Conservation (phyloP, 2,329 filamentous ascomycete species). For the Ophiocordyceps camponoti-floridani region DNA sequence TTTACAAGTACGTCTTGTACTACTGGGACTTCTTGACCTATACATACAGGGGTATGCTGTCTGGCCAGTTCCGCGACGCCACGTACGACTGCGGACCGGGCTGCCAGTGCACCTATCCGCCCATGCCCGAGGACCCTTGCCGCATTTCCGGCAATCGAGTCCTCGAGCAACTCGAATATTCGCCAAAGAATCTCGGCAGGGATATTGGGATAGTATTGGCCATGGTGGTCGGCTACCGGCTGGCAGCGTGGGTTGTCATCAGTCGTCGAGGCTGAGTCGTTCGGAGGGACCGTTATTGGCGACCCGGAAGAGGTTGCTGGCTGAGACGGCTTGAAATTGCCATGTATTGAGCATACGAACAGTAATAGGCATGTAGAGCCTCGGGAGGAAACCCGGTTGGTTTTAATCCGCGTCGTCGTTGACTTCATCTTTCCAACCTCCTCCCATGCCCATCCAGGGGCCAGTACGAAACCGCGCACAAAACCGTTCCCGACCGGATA, state of each 20-base stretch:
- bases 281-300: background rate
- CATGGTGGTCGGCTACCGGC: background rate
- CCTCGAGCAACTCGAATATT: background rate
- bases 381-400: too few species aligned
- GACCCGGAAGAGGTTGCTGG: background rate
- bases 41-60: background rate
- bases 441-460: too few species aligned
- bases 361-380: too few species aligned
- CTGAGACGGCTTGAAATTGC: too few species aligned
- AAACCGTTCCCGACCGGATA: too few species aligned
- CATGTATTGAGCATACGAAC: too few species aligned
- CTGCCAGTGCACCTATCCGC: background rate
- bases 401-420: too few species aligned
- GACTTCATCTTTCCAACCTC: too few species aligned
- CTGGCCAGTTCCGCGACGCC: background rate
- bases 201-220: background rate
- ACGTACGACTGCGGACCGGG: background rate
- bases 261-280: background rate
- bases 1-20: background rate
- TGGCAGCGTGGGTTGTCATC: background rate
- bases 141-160: background rate
- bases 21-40: background rate
- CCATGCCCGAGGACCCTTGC: background rate
- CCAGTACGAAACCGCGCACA: too few species aligned
- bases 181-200: background rate